A percentile compares a stretch with the other conserved stretches of the same genome.
These are phyloP conservation scores for Colletotrichum shisoi DNA, from an alignment of 2,329 filamentous ascomycete species.

Conservation along the genomic window DNA sequence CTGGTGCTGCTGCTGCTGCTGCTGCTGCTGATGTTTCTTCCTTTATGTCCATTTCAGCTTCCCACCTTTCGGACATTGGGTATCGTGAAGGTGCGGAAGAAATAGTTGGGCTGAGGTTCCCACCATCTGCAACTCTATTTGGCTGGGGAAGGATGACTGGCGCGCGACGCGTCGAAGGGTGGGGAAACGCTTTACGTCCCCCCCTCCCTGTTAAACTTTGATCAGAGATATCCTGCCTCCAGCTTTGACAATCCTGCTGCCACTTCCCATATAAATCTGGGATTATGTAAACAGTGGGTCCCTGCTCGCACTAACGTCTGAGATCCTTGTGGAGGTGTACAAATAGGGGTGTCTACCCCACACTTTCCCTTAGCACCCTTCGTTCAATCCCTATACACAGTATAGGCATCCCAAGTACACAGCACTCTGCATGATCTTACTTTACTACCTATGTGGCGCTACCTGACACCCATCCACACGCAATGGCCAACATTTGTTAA, in stretches of 20 bases:
- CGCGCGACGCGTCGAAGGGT: conserved; percentile 5
- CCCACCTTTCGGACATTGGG: neutral
- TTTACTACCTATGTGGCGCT: neutral
- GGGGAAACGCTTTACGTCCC: neutral
- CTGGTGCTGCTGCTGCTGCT: neutral
- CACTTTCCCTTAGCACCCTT: too few relatives aligned
- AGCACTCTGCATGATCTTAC: too few relatives aligned
- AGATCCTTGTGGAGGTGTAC: too few relatives aligned
- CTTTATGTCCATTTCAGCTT: neutral
- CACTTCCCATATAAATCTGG: too few relatives aligned
- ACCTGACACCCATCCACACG: neutral
- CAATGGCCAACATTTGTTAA: too few relatives aligned
- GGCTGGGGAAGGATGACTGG: neutral
- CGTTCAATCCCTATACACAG: too few relatives aligned
- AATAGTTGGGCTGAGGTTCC: neutral
- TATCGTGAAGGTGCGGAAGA: neutral
- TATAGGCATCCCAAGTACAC: too few relatives aligned
- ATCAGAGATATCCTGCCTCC: neutral
- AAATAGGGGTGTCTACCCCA: too few relatives aligned
- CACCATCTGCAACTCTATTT: neutral
- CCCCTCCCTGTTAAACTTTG: neutral
- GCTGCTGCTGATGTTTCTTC: neutral
- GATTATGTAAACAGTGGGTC: too few relatives aligned
- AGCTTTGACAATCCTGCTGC: too few relatives aligned
- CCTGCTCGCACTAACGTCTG: too few relatives aligned